Evolutionary conservation across 1,284 basidiomycete species (phyloP).

Genomic region (Papiliotrema flavescens): DNA sequence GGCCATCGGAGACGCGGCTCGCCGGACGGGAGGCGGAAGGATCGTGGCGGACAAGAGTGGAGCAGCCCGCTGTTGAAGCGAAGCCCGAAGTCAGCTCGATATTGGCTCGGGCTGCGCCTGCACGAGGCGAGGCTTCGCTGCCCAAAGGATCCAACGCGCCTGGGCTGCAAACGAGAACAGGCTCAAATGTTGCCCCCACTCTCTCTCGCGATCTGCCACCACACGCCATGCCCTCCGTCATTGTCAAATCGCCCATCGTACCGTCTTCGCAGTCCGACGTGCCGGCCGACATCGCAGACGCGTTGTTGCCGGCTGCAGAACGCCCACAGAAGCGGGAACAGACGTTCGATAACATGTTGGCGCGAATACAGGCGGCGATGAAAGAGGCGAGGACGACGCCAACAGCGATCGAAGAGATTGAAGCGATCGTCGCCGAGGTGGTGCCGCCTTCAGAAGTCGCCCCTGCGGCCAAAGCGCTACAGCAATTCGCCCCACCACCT

Average conservation of each 20-base stretch:
- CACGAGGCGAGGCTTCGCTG: too few species aligned
- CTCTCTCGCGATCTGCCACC: too few species aligned
- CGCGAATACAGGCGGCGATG: constrained; percentile 79
- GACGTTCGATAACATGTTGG: constrained; percentile 78
- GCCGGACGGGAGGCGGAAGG: not conserved
- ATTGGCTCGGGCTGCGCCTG: too few species aligned
- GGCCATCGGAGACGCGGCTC: too few species aligned
- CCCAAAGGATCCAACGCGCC: too few species aligned
- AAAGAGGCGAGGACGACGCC: constrained; percentile 61
- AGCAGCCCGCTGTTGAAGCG: not conserved
- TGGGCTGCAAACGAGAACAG: too few species aligned
- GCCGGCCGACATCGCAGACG: not conserved
- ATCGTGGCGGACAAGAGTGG: not conserved
- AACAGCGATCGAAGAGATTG: not conserved
- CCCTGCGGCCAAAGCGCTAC: not conserved
- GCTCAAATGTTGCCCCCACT: too few species aligned
- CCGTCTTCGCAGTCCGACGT: not conserved
- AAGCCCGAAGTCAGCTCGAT: too few species aligned
- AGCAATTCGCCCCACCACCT: not conserved
- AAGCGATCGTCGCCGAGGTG: constrained; percentile 3
- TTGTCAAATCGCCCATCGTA: too few species aligned
- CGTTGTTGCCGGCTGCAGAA: not conserved
- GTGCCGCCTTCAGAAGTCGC: not conserved
- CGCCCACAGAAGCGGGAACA: constrained; percentile 53
- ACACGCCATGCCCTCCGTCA: constrained; percentile 15